Evolutionary conservation across 257 asterid genomes (phyloP), one percentile per base, ranked within the genome.

Genomic region (Henckelia pumila): DNA sequence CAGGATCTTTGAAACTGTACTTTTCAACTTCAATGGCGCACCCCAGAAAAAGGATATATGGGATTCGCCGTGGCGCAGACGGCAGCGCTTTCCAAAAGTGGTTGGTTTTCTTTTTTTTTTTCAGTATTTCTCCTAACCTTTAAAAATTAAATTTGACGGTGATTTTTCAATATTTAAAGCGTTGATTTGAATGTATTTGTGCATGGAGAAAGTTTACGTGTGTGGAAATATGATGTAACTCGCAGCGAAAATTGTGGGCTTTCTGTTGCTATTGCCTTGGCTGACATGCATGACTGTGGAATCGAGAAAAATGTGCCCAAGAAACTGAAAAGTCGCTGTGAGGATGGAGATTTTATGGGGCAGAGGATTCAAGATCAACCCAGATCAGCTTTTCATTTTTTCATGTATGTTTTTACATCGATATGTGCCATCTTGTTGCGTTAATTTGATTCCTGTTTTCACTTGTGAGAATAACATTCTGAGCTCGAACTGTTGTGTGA

Each of bases 41-140:
- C 74, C 81, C 75, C 50, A 71, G 89, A 66, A 89, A 84, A 63
- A 75, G 92, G 79, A 77, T 81, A 53, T 77, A 26, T 7, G 82
- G 82, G 11, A 30, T 81, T 67, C 83, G 60, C 50, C 89, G 91
- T 63, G 92, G 80, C 44, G 87, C 95, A 6, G 81, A 86, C 44
- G 89, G 95, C 74, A 86, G 90, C 75, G 91, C 95, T 20, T 89
- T 86, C 71, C 75, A 72, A 23, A 82, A 71, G 70, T 84, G 95
- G 95, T 89, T 57, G 14, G 26, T 33, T 21, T 28, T n/a, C 22
- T 26, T 61, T 6, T 8, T 16, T 11, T 6, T 28, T 16, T 29
- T 47, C 56, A 33, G 47, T 22, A 10, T 66, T 66, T 19, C 8
- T 49, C 11, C 4, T 50, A 25, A 17, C 20, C 20, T 17, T 59